phyloP scores from a whole-genome alignment of 2,329 filamentous ascomycete species.

The Mollisiaceae sp. region DNA sequence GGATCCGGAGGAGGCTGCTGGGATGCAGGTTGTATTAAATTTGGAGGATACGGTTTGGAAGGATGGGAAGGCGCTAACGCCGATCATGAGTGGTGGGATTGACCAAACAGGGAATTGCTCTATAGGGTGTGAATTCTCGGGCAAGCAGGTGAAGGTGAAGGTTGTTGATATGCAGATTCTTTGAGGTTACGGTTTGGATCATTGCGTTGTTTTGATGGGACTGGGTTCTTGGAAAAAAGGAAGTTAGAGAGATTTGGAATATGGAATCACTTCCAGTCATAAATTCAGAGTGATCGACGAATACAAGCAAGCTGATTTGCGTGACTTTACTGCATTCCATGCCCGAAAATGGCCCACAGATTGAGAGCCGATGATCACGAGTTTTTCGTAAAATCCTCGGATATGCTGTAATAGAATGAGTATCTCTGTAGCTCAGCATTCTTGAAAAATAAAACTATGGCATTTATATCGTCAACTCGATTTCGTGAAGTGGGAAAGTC shows the following conservation, averaged over 20 bases:
- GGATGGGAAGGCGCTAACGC: constrained; percentile 7
- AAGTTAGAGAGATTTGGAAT: background rate
- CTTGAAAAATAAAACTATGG: no score
- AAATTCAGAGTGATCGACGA: no score
- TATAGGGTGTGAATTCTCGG: constrained; percentile 13
- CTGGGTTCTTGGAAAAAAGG: background rate
- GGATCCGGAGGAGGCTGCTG: constrained; percentile 13
- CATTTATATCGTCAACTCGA: no score
- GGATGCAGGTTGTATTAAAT: constrained; percentile 3
- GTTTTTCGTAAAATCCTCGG: no score
- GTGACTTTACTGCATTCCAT: no score
- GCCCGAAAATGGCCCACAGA: no score
- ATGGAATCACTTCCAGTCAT: no score
- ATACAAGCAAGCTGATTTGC: no score
- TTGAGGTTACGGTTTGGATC: background rate
- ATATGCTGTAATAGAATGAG: no score
- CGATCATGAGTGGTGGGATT: constrained; percentile 10
- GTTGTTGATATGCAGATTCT: constrained; percentile 16
- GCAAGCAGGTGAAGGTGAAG: background rate
- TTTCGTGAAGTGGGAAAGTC: no score
- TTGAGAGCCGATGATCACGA: no score
- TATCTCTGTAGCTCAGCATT: no score
- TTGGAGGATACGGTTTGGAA: constrained; percentile 11
- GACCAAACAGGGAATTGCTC: constrained; percentile 14
- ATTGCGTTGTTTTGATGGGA: background rate